Base-by-base conservation (phyloP, 1,139 yeast genomes). In the Wickerhamiella infanticola region DNA sequence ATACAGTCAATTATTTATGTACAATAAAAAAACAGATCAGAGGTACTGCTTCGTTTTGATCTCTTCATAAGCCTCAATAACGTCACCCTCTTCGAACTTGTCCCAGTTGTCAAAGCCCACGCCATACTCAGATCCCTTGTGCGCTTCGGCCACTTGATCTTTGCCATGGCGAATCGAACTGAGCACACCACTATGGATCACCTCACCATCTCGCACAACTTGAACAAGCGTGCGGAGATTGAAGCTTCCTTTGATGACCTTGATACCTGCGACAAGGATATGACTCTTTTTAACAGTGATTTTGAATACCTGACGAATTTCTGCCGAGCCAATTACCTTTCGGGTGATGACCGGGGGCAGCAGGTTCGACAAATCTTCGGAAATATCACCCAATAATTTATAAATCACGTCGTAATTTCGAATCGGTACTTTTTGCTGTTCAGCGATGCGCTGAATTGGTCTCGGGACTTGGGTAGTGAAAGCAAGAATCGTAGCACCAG, bases 41-140 rank as follows among this genome's bases (percentile, higher is more conserved):
- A 85, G 68, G 64, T 73, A 81, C 58, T 93, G 71, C 52, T 78
- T 79, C 46, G 83, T 75, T 47, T 70, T 70, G 11, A 77, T 67
- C 52, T 79, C 83, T 62, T 86, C 95, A 55, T 72, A 79, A 3
- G 78, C 79, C 58, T 84, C 81, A 35, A 90, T 70, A 2, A 69
- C 58, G 63, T 90, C 98, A 13, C 94, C 96, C 29, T 68, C 75
- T 56, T 77, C 71, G 58, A 82, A 83, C 41, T 69, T 74, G 38
- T 77, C 79, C 79, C 88, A 86, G 29, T 60, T 61, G 2, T 73
- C 79, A 56, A 90, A 79, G 0, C 86, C 67, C 39, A 90, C 61
- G 45, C 98, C 98, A 68, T 97, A 90, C 55, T 90, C 98, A 39
- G 74, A 73, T 31, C 95, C 96, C 64, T 84, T 86, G 49, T 76